Percentiles rank a stretch among this genome's conserved stretches.
Conservation (phyloP, 306 rosid genomes). For the Glycine latifolia region DNA sequence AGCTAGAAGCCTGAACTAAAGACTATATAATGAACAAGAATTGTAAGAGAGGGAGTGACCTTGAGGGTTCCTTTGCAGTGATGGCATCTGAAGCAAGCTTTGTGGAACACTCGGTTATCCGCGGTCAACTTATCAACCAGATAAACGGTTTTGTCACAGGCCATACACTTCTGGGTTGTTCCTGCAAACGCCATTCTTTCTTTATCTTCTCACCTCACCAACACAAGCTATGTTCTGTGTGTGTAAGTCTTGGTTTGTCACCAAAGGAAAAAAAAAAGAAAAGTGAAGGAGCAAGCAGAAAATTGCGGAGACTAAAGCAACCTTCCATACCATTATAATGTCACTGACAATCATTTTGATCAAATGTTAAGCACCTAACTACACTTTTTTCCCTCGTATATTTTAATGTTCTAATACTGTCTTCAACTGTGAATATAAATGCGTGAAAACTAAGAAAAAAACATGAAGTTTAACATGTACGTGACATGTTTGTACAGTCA, state of each 20-base stretch:
- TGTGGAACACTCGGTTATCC: constrained; percentile 90
- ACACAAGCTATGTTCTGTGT: constrained; percentile 36
- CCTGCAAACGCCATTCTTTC: constrained; percentile 93
- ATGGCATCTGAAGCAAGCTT: constrained; percentile 97
- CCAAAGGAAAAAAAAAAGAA: constrained; percentile 39
- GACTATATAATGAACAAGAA: constrained; percentile 23
- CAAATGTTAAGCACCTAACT: constrained; percentile 66
- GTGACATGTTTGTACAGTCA: not conserved
- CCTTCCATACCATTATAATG: constrained; percentile 57
- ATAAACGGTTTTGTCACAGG: constrained; percentile 96
- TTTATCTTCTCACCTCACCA: constrained; percentile 34
- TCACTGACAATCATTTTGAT: constrained; percentile 68
- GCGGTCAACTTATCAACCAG: constrained; percentile 96
- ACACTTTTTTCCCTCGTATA: constrained; percentile 50
- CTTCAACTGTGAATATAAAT: constrained; percentile 42
- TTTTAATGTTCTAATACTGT: constrained; percentile 16
- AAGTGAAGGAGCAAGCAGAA: constrained; percentile 48
- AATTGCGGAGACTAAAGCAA: constrained; percentile 63
- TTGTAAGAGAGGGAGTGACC: constrained; percentile 52
- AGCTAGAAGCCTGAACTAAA: constrained; percentile 37
- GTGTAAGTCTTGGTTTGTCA: constrained; percentile 36
- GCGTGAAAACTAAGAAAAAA: constrained; percentile 43
- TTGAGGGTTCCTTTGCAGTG: constrained; percentile 99
- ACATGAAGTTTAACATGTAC: constrained; percentile 3
- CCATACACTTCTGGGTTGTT: constrained; percentile 99